These are phyloP conservation scores for apple (Malus domestica) DNA, from an alignment of 306 rosid species.

Conservation along the genomic window ASM211411v1 NC_041801.1:5783501-5784000, in stretches of 20 bases:
- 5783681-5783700: neutral
- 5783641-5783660: no score
- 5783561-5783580: neutral
- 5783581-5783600: neutral
- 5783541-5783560: neutral
- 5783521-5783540: neutral
- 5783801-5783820: no score
- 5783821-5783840: fast-evolving
- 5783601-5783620: no score
- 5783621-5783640: no score
- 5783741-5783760: fast-evolving
- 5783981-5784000: neutral
- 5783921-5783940: neutral
- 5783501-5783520: no score
- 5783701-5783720: fast-evolving
- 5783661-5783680: neutral
- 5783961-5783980: neutral
- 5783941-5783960: no score
- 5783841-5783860: no score
- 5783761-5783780: no score
- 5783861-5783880: neutral
- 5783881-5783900: neutral
- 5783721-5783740: no score
- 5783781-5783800: no score
- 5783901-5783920: neutral